phyloP scores from a whole-genome alignment of 192 early-diverging fungal species.

The Podila epigama region DNA sequence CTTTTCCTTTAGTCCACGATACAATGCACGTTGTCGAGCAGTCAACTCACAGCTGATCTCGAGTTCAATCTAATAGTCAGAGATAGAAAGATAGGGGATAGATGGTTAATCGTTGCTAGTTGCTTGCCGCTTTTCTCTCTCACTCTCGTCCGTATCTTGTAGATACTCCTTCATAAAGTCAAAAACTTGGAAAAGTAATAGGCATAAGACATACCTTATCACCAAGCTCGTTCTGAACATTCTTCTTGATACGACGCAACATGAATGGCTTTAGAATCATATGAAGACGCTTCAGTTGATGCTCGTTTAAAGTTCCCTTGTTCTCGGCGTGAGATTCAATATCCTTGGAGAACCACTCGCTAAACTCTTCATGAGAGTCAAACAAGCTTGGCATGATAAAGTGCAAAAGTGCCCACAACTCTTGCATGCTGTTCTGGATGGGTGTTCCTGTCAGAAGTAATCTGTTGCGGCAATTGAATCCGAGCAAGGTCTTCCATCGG shows the following conservation, averaged over 20 bases:
- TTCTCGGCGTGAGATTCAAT: conserved; percentile 92
- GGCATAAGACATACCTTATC: conserved; percentile 65
- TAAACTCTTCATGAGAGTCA: conserved; percentile 92
- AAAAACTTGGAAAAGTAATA: neutral
- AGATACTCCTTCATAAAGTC: neutral
- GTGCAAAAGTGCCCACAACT: conserved; percentile 92
- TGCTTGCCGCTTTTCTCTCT: no score
- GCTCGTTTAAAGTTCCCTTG: conserved; percentile 78
- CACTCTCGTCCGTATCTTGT: no score
- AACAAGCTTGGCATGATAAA: conserved; percentile 97
- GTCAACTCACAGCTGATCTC: conserved; percentile 83
- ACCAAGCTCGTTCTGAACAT: conserved; percentile 89
- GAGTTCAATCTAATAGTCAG: conserved; percentile 68
- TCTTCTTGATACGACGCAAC: conserved; percentile 89
- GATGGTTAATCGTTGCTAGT: no score
- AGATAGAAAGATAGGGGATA: neutral
- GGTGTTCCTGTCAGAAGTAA: conserved; percentile 91
- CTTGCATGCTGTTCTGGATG: conserved; percentile 95
- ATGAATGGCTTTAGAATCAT: conserved; percentile 97
- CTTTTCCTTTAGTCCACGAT: conserved; percentile 79
- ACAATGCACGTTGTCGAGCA: conserved; percentile 74
- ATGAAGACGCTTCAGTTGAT: conserved; percentile 84
- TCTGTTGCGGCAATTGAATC: conserved; percentile 86
- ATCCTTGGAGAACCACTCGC: conserved; percentile 94
- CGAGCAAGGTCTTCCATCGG: conserved; percentile 88